Percentiles rank a stretch among this genome's conserved stretches.
phyloP scores from a whole-genome alignment of 2,329 filamentous ascomycete species.

The Dactylonectria estremocensis region DNA sequence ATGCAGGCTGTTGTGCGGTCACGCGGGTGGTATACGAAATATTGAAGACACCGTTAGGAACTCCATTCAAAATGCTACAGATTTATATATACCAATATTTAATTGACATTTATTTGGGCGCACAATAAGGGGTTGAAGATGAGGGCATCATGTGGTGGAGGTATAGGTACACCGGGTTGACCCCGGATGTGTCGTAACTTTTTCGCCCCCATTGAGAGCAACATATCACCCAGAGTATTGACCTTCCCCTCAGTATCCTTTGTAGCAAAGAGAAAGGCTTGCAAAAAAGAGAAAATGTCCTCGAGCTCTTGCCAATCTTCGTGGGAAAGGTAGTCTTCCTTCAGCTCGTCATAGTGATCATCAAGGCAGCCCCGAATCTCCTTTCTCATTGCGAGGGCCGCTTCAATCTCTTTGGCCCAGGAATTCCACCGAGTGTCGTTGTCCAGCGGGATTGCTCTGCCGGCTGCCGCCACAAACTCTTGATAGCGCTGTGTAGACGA shows the following conservation, averaged over 20 bases:
- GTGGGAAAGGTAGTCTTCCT: conserved; percentile 12
- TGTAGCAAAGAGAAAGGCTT: conserved; percentile 14
- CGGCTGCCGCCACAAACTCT: conserved; percentile 17
- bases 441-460: conserved; percentile 15
- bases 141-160: too few relatives aligned
- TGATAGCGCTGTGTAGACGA: conserved; percentile 12
- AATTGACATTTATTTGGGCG: too few relatives aligned
- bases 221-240: conserved; percentile 9
- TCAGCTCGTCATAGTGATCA: conserved; percentile 11
- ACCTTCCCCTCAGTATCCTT: conserved; percentile 17
- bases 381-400: conserved; percentile 12
- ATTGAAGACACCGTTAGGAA: too few relatives aligned
- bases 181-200: too few relatives aligned
- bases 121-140: too few relatives aligned
- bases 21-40: too few relatives aligned
- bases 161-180: too few relatives aligned
- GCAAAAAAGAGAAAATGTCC: conserved; percentile 12
- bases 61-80: too few relatives aligned
- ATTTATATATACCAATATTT: too few relatives aligned
- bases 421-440: conserved; percentile 25
- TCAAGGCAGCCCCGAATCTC: conserved; percentile 4
- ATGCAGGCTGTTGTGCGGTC: too few relatives aligned
- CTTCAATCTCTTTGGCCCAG: conserved; percentile 21
- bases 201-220: conserved; percentile 10
- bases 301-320: conserved; percentile 21